Conservation (phyloP, 73 alveolate genomes). For the Paraurostyla sp. region DNA sequence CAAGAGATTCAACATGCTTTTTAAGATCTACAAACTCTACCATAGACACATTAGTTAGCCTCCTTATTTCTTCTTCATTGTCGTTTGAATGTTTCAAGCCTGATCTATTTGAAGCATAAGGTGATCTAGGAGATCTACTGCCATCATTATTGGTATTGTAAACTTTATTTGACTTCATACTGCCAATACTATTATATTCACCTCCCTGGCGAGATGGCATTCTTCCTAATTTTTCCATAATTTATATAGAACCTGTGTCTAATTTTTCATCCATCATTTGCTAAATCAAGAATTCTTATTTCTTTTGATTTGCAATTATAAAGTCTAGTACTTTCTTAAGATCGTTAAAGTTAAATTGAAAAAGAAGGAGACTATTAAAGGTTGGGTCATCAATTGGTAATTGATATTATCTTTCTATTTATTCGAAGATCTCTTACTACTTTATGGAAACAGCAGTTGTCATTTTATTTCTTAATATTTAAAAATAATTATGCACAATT, state of each 20-base stretch:
- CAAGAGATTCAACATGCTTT: background rate
- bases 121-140: background rate
- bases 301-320: conserved; percentile 20
- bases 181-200: background rate
- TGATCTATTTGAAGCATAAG: too few species aligned
- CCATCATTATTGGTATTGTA: background rate
- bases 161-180: background rate
- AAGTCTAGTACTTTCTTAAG: conserved; percentile 21
- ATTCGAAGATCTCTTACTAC: background rate
- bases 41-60: too few species aligned
- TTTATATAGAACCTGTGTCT: background rate
- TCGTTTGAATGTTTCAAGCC: too few species aligned
- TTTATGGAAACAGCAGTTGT: background rate
- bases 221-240: background rate
- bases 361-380: conserved; percentile 3
- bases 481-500: too few species aligned
- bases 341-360: conserved; percentile 27
- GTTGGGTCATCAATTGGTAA: conserved; percentile 30
- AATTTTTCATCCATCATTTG: conserved; percentile 4
- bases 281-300: background rate
- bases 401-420: background rate
- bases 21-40: background rate
- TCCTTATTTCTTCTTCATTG: too few species aligned
- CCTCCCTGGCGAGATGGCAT: background rate
- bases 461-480: too few species aligned